Evolutionary conservation across 2,329 filamentous ascomycete genomes (phyloP).

Genomic region (Fusarium nelsonii): DNA sequence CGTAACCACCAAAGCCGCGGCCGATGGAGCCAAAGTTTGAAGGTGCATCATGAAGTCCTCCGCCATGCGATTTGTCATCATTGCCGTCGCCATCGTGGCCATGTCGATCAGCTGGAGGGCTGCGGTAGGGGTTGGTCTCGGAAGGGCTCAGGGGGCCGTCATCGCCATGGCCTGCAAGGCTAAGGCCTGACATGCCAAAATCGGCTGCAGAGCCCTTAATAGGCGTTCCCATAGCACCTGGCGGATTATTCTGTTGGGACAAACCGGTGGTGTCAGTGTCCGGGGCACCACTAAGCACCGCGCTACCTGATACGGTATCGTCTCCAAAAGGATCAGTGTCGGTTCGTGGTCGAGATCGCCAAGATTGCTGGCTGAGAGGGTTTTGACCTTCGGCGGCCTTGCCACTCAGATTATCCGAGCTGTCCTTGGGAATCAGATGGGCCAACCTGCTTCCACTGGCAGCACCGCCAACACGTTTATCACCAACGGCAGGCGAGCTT

Average conservation of each 20-base stretch:
- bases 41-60: slow-evolving; percentile 53
- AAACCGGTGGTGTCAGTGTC: slow-evolving; percentile 67
- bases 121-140: slow-evolving; percentile 96
- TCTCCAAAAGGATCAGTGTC: slow-evolving; percentile 85
- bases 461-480: slow-evolving; percentile 79
- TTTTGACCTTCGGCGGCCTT: slow-evolving; percentile 64
- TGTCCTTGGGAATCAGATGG: slow-evolving; percentile 84
- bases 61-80: slow-evolving; percentile 62
- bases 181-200: slow-evolving; percentile 72
- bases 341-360: slow-evolving; percentile 72
- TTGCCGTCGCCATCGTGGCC: slow-evolving; percentile 72
- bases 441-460: slow-evolving; percentile 87
- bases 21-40: slow-evolving; percentile 67
- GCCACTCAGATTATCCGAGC: slow-evolving; percentile 70
- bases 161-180: slow-evolving; percentile 68
- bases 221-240: slow-evolving; percentile 64
- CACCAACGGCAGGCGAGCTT: slow-evolving; percentile 66
- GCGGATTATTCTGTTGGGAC: slow-evolving; percentile 51
- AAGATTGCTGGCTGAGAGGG: slow-evolving; percentile 59
- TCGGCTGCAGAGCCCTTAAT: slow-evolving; percentile 67
- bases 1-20: slow-evolving; percentile 66
- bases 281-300: slow-evolving; percentile 79
- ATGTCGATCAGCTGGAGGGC: slow-evolving; percentile 82
- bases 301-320: slow-evolving; percentile 73
- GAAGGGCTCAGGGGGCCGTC: slow-evolving; percentile 88